These are phyloP conservation scores for Cystofilobasidium ferigula DNA, from an alignment of 768 basidiomycete genomes.

Conservation along the genomic window DNA sequence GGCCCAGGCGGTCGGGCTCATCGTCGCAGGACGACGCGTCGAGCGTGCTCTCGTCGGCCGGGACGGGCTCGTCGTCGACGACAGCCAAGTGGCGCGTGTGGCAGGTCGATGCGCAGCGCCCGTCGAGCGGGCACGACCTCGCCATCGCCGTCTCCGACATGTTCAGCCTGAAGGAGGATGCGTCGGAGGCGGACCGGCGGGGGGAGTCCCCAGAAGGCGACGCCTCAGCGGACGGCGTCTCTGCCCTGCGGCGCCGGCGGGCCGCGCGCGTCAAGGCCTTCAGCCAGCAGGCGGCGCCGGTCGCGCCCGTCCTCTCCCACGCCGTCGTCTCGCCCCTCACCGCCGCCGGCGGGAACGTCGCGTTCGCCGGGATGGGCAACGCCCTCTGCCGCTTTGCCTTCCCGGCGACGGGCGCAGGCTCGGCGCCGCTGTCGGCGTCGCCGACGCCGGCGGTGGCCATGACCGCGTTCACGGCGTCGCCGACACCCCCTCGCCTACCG, in stretches of 20 bases:
- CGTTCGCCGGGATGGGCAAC: background rate
- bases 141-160: conserved; percentile 2
- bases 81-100: conserved; percentile 12
- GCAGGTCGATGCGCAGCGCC: conserved; percentile 16
- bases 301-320: background rate
- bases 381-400: background rate
- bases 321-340: background rate
- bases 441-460: no score
- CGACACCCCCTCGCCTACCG: no score
- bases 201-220: background rate
- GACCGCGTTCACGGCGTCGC: no score
- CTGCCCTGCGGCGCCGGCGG: conserved; percentile 12
- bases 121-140: conserved; percentile 5
- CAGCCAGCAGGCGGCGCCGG: background rate
- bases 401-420: no score
- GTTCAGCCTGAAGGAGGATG: background rate
- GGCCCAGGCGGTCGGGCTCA: background rate
- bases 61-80: background rate
- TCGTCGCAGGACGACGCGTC: background rate
- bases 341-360: background rate
- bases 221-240: background rate
- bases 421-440: no score
- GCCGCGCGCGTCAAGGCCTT: conserved; percentile 1
- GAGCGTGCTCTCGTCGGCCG: background rate
- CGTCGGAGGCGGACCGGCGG: no score